Evolutionary conservation across 768 basidiomycete genomes (phyloP).

Genomic region (Candolleomyces aberdarensis): DNA sequence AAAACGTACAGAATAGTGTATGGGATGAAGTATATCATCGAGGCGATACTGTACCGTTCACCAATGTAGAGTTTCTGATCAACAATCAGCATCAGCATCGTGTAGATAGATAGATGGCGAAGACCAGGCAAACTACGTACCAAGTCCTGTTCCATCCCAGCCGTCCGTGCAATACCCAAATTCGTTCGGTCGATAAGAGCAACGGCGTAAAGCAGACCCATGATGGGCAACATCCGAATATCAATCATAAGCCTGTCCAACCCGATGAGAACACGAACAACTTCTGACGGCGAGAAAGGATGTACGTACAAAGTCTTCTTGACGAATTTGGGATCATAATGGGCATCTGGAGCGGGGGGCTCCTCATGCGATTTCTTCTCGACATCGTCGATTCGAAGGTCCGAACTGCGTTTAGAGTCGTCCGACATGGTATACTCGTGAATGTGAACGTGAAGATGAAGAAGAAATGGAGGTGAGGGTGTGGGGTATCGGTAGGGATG

Average conservation of each 20-base stretch:
- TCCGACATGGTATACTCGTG: no score
- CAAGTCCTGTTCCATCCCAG: slow-evolving; percentile 32
- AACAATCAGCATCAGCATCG: background rate
- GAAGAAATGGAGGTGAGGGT: no score
- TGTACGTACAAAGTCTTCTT: slow-evolving; percentile 18
- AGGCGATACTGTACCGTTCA: slow-evolving; percentile 30
- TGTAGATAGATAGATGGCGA: no score
- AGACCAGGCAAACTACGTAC: slow-evolving; percentile 13
- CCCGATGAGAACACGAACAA: background rate
- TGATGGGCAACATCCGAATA: slow-evolving; percentile 31
- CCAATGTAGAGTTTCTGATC: slow-evolving; percentile 28
- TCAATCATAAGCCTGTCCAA: slow-evolving; percentile 26
- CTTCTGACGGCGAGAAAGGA: background rate
- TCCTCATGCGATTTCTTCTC: background rate
- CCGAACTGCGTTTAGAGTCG: background rate
- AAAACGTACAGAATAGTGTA: slow-evolving; percentile 30
- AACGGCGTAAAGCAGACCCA: slow-evolving; percentile 30
- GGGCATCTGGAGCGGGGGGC: background rate
- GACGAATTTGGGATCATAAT: slow-evolving; percentile 16
- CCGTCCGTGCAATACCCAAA: slow-evolving; percentile 31
- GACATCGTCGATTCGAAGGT: background rate
- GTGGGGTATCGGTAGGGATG: no score
- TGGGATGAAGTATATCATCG: slow-evolving; percentile 33
- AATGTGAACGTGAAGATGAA: no score
- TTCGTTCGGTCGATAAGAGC: slow-evolving; percentile 37